A percentile compares a stretch with the other conserved stretches of the same genome.
Evolutionary conservation across 495 filamentous ascomycete species (phyloP).

Genomic region (Glarea lozoyensis): DNA sequence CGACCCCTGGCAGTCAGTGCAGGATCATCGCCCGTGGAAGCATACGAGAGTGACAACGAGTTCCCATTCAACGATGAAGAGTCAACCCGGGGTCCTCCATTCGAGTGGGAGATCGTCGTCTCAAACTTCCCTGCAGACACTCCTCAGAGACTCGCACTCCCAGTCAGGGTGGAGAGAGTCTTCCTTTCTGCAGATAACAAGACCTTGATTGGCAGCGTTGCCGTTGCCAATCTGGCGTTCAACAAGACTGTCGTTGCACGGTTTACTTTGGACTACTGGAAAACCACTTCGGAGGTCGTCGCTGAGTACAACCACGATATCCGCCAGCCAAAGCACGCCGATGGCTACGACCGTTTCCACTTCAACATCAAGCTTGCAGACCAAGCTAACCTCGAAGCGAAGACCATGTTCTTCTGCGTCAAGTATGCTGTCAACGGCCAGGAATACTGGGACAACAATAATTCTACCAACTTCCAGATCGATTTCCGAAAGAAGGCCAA

Average conservation of each 20-base stretch:
- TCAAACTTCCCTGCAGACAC: conserved; percentile 73
- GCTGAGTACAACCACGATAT: conserved; percentile 82
- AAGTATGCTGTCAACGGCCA: conserved; percentile 77
- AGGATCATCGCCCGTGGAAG: conserved; percentile 86
- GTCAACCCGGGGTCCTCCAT: conserved; percentile 32
- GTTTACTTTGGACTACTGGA: conserved; percentile 97
- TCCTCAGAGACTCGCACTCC: conserved; percentile 49
- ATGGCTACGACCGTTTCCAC: conserved; percentile 77
- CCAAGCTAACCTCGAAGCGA: conserved; percentile 78
- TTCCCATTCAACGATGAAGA: conserved; percentile 73
- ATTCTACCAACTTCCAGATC: conserved; percentile 75
- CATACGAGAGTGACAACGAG: conserved; percentile 70
- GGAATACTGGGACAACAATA: conserved; percentile 95
- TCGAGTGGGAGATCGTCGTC: conserved; percentile 81
- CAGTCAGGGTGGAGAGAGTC: conserved; percentile 71
- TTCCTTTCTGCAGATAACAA: conserved; percentile 83
- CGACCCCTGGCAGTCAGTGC: conserved; percentile 90
- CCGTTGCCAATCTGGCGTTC: conserved; percentile 82
- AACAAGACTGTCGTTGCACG: conserved; percentile 81
- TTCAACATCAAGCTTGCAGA: conserved; percentile 93
- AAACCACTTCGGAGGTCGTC: conserved; percentile 87
- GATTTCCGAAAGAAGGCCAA: conserved; percentile 76
- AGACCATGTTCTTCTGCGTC: conserved; percentile 86
- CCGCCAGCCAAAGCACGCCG: conserved; percentile 51
- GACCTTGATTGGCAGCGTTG: conserved; percentile 70